Evolutionary conservation across 2,329 filamentous ascomycete species (phyloP), one percentile per base, ranked within the genome.

Genomic region (Dendryphion nanum): DNA sequence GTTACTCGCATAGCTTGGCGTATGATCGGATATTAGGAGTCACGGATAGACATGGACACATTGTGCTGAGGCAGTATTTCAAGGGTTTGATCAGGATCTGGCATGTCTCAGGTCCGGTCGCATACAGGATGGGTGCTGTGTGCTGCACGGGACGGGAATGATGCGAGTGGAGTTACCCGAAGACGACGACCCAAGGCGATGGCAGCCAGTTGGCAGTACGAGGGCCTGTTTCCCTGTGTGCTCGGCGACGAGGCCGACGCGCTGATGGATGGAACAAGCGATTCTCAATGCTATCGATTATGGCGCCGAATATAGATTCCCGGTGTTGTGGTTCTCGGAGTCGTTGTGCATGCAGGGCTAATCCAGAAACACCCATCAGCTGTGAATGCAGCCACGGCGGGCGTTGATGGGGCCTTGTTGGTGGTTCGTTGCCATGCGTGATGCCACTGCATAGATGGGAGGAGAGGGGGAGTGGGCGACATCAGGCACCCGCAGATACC

Each of bases 251-350:
- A 26, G 10, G 14, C 44, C 40, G 30, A 35, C 38, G 43, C 30
- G 40, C 35, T 19, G 24, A 33, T 33, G 35, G 38, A 30, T 13
- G 38, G 32, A 6, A 10, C 23, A 26, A 26, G 23, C 23, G 23
- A 26, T 8, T 26, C 23, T 26, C 23, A 26, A 38, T 41, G 34
- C 23, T 39, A 39, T 41, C 31, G 35, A 41, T 31, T n/a, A 36
- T 45, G 35, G 45, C 30, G 14, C 56, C 55, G 40, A 51, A 54
- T 50, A 51, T 58, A 56, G 53, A 54, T 49, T 50, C 50, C 61
- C 59, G 50, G 42, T 32, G 30, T 33, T 32, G 33, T 51, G 61
- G 60, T 59, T 50, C 52, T 51, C 52, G 59, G 56, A 51, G 42
- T 38, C 31, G 42, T 53, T 53, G 53, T n/a, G 23, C 23, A 59